These are phyloP conservation scores for Mychonastes homosphaera DNA, from an alignment of 139 green algal genomes.

Conservation along the genomic window DNA sequence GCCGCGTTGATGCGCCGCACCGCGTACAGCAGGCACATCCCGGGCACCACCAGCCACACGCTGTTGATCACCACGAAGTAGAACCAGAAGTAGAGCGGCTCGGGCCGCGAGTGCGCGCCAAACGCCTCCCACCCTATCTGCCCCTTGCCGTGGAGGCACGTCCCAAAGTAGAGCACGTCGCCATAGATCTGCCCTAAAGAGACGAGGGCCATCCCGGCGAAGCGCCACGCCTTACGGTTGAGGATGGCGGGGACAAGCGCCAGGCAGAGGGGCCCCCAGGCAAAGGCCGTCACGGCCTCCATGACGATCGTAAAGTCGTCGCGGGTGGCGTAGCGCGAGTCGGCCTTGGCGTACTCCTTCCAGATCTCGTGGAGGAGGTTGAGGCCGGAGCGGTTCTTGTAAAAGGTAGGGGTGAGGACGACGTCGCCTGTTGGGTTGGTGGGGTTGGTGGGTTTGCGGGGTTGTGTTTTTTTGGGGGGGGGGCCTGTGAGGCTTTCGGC, in stretches of 20 bases:
- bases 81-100: conserved; percentile 82
- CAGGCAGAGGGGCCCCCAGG: conserved; percentile 62
- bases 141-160: conserved; percentile 56
- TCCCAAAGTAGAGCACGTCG: conserved; percentile 80
- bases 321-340: conserved; percentile 74
- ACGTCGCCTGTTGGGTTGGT: conserved; percentile 34
- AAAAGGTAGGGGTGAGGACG: conserved; percentile 61
- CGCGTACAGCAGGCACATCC: conserved; percentile 17
- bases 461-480: too few species aligned
- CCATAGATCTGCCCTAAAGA: conserved; percentile 81
- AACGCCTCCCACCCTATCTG: not conserved
- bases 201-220: conserved; percentile 54
- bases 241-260: conserved; percentile 44
- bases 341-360: conserved; percentile 87
- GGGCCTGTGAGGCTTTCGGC: not conserved
- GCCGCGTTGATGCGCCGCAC: conserved; percentile 8
- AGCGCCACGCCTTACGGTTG: conserved; percentile 42
- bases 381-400: conserved; percentile 41
- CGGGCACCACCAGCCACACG: conserved; percentile 35
- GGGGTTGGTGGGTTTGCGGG: not conserved
- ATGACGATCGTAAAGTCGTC: conserved; percentile 78
- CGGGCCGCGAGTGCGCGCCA: conserved; percentile 41
- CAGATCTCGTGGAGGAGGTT: conserved; percentile 71
- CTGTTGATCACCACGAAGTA: conserved; percentile 65
- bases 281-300: conserved; percentile 74